These are phyloP conservation scores for Lepiota brunneoincarnata DNA, from an alignment of 768 basidiomycete species.

Conservation along the genomic window DNA sequence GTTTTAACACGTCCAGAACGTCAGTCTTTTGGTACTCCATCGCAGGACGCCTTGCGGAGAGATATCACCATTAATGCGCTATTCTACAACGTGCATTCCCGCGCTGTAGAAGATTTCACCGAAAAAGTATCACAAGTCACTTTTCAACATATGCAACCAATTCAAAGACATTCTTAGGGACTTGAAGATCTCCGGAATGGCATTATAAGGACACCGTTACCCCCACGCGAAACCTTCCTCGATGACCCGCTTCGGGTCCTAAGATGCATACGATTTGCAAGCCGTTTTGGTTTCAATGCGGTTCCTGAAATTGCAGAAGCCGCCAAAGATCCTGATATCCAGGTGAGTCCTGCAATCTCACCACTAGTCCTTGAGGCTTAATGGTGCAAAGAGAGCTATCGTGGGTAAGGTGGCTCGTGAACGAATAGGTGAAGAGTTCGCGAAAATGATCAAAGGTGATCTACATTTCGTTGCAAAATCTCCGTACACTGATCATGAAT, in stretches of 20 bases:
- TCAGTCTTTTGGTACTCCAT: constrained; percentile 88
- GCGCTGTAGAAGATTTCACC: constrained; percentile 83
- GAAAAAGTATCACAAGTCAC: constrained; percentile 48
- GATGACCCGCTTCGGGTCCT: constrained; percentile 96
- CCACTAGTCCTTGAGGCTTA: constrained; percentile 22
- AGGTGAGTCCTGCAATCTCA: constrained; percentile 38
- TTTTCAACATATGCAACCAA: constrained; percentile 5
- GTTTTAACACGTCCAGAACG: background rate
- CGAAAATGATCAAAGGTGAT: constrained; percentile 90
- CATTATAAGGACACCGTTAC: constrained; percentile 83
- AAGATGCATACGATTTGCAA: constrained; percentile 88
- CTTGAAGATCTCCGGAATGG: constrained; percentile 78
- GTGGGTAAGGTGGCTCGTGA: constrained; percentile 84
- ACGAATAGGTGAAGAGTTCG: constrained; percentile 86
- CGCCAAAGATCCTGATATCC: constrained; percentile 58
- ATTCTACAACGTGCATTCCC: constrained; percentile 93
- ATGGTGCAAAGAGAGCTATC: constrained; percentile 52
- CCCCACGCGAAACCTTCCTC: constrained; percentile 82
- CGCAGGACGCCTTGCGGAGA: constrained; percentile 86
- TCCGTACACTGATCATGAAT: background rate
- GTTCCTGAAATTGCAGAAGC: constrained; percentile 66
- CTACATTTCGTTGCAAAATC: background rate
- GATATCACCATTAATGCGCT: constrained; percentile 95
- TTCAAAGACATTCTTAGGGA: constrained; percentile 48
- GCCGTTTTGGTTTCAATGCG: constrained; percentile 81